phyloP scores from a whole-genome alignment of 306 rosid species.

The Quercus ilex region DNA sequence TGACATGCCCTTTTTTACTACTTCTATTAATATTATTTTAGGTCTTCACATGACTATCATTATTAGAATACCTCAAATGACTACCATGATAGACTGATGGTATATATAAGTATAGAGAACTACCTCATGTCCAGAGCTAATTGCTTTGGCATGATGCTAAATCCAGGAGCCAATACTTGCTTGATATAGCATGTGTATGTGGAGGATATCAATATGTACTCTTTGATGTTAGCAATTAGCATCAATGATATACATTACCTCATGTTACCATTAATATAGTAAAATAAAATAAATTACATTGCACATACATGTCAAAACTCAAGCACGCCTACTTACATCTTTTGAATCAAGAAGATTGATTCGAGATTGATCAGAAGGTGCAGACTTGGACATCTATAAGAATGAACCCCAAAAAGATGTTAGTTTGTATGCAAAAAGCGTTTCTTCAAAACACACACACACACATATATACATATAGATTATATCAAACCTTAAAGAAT shows the following conservation, averaged over 20 bases:
- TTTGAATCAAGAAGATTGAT: constrained; percentile 92
- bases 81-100: background rate
- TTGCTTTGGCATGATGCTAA: background rate
- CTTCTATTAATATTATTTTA: too few species aligned
- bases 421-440: too few species aligned
- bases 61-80: background rate
- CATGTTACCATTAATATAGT: background rate
- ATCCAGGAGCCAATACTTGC: background rate
- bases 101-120: background rate
- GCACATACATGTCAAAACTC: background rate
- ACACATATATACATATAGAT: too few species aligned
- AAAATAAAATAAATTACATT: background rate
- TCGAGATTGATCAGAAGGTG: constrained; percentile 94
- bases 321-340: constrained; percentile 58
- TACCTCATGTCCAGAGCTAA: background rate
- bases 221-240: background rate
- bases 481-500: background rate
- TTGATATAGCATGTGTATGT: background rate
- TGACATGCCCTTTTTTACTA: too few species aligned
- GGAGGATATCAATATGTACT: background rate
- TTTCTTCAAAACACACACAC: too few species aligned
- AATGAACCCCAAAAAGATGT: constrained; percentile 12
- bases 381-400: constrained; percentile 93
- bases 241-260: background rate
- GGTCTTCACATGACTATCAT: too few species aligned